Conservation (phyloP, 2,329 filamentous ascomycete species). For the Laburnicola sp. region DNA sequence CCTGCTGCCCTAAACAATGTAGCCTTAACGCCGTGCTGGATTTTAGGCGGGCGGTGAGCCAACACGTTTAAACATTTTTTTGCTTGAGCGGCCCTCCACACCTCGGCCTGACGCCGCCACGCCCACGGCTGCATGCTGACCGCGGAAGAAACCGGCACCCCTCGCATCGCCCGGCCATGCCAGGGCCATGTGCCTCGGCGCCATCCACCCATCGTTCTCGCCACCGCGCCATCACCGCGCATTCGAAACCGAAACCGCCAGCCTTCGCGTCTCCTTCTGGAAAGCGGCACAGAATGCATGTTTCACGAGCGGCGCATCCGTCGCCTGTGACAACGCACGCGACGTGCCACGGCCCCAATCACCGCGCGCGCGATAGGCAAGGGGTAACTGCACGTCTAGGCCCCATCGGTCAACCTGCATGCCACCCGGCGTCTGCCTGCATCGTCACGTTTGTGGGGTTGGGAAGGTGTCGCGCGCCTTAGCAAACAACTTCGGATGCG, state of each 20-base stretch:
- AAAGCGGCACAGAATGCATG: conserved; percentile 21
- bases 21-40: conserved; percentile 35
- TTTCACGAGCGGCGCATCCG: conserved; percentile 31
- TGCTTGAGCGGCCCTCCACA: conserved; percentile 19
- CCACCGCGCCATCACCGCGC: conserved; percentile 6
- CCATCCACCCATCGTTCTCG: background rate
- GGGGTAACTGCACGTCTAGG: conserved; percentile 22
- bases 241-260: conserved; percentile 18
- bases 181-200: background rate
- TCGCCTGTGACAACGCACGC: conserved; percentile 35
- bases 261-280: conserved; percentile 19
- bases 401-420: conserved; percentile 26
- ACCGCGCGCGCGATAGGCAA: conserved; percentile 24
- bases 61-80: conserved; percentile 28
- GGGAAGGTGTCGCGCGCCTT: conserved; percentile 27
- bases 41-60: conserved; percentile 36
- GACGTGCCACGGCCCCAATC: conserved; percentile 30
- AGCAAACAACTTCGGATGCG: conserved; percentile 34
- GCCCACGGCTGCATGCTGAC: conserved; percentile 1
- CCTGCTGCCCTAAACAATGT: conserved; percentile 30
- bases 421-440: conserved; percentile 27
- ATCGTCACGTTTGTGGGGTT: conserved; percentile 44
- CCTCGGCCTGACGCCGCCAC: conserved; percentile 23
- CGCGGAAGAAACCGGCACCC: background rate
- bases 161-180: background rate